phyloP scores from a whole-genome alignment of 345 rosid genomes.

The Diplotaxis tenuifolia region DNA sequence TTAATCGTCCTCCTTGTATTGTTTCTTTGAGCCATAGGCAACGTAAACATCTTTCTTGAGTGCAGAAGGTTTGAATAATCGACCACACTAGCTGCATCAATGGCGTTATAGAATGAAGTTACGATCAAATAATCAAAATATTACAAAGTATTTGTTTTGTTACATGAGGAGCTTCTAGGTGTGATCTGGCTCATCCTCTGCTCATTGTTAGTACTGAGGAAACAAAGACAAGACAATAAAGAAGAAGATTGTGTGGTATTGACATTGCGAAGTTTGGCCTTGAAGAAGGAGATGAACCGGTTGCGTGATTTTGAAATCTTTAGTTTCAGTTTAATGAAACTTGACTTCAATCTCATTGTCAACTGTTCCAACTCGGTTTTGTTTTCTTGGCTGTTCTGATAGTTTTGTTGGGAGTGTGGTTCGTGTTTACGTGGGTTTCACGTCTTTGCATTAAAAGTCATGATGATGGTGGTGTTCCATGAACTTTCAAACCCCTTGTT shows the following conservation, averaged over 20 bases:
- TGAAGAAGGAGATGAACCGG: constrained; percentile 38
- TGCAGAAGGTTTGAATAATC: constrained; percentile 28
- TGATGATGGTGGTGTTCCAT: constrained; percentile 28
- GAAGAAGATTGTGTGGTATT: constrained; percentile 28
- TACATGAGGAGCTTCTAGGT: constrained; percentile 36
- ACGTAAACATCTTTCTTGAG: constrained; percentile 37
- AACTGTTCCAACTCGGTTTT: neutral
- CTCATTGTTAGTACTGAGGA: constrained; percentile 32
- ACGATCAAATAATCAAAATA: neutral
- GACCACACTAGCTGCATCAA: constrained; percentile 17
- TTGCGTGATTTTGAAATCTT: constrained; percentile 54
- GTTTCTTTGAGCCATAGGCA: constrained; percentile 44
- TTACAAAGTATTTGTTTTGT: neutral
- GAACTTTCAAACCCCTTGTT: neutral
- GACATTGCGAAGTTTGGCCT: constrained; percentile 18
- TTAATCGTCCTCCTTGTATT: constrained; percentile 14
- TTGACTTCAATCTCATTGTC: constrained; percentile 44
- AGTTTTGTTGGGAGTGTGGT: constrained; percentile 1
- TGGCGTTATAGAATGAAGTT: neutral
- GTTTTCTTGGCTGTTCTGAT: constrained; percentile 7
- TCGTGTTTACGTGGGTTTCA: constrained; percentile 22
- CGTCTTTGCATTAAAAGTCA: constrained; percentile 27
- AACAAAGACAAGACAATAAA: constrained; percentile 30
- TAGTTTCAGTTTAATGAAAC: constrained; percentile 46
- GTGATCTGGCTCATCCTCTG: constrained; percentile 35